Conservation (phyloP, 768 basidiomycete genomes). For the Termitomyces eurrhizus region DNA sequence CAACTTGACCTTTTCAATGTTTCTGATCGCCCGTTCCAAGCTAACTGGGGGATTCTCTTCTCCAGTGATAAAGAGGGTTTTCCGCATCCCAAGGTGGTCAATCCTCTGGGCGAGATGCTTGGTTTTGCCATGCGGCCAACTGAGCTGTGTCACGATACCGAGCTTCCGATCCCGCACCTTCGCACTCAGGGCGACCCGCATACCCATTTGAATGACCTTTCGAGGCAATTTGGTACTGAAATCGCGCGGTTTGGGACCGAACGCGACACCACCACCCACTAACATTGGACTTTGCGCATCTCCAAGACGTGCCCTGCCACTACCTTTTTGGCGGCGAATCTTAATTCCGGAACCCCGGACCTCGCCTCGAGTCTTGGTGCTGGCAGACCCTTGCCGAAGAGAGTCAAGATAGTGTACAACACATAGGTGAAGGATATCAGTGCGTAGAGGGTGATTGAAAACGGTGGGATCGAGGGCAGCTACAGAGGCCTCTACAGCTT, state of each 20-base stretch:
- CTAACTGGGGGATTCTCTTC: slow-evolving; percentile 47
- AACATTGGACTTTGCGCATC: slow-evolving; percentile 85
- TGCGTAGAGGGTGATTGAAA: slow-evolving; percentile 84
- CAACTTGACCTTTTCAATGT: slow-evolving; percentile 67
- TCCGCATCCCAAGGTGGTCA: slow-evolving; percentile 59
- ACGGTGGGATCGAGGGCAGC: slow-evolving; percentile 68
- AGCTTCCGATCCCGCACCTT: slow-evolving; percentile 75
- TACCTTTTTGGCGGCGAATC: slow-evolving; percentile 88
- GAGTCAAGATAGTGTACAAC: slow-evolving; percentile 85
- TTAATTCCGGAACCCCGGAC: slow-evolving; percentile 88
- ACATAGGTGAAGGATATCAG: slow-evolving; percentile 91
- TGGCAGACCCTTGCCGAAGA: slow-evolving; percentile 88
- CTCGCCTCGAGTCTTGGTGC: slow-evolving; percentile 88
- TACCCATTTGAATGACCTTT: slow-evolving; percentile 90
- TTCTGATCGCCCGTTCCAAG: slow-evolving; percentile 60
- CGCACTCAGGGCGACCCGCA: slow-evolving; percentile 83
- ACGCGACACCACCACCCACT: slow-evolving; percentile 88
- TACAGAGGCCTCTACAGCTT: slow-evolving; percentile 44
- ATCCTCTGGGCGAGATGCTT: slow-evolving; percentile 61
- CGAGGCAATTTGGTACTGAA: slow-evolving; percentile 91
- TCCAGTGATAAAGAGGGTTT: slow-evolving; percentile 77
- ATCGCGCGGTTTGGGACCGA: slow-evolving; percentile 88
- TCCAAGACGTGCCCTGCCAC: slow-evolving; percentile 85
- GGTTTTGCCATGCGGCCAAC: slow-evolving; percentile 74
- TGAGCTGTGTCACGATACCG: slow-evolving; percentile 68